Evolutionary conservation across 768 basidiomycete species (phyloP), one percentile per base, ranked within the genome.

Genomic region (Lactifluus pinguis): DNA sequence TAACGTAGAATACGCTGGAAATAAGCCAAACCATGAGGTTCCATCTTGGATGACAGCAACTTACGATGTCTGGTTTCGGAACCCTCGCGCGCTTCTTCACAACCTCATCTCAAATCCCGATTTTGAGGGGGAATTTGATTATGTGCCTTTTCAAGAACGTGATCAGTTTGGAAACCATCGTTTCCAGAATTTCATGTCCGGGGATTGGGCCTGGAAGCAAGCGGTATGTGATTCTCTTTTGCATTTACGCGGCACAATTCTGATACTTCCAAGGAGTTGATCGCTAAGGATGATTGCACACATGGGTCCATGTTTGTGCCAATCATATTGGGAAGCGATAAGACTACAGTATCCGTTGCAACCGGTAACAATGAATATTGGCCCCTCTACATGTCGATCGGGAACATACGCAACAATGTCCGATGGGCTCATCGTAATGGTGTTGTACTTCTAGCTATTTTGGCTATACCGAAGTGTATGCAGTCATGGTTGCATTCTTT

Each of bases 191-290:
- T 64, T 79, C 17, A 76, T 78, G 74, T 76, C 75, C 0, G 77
- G 74, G 3, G 67, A 75, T 36, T 78, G 70, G 66, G 73, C 73
- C 4, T 79, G 75, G 75, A 55, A 66, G 6, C 76, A 80, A 51
- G 72, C 71, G 11, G 74, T 73, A 41, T 6, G 66, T 67, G 38
- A 9, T 34, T 34, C 32, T 34, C 3, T 34, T 34, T 34, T 4
- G 32, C 32, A 32, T 32, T 34, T 34, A 34, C 32, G 4, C 32
- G 4, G 32, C 1, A 34, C 2, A 34, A 34, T 34, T 9, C 32
- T 34, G 32, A 34, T 34, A 4, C 32, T 34, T 34, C 32, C 9
- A 34, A 41, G 38, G 38, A 38, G 1, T 38, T 38, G 38, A 4
- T 68, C 1, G 51, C 63, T 1, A 11, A 45, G 11, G 57, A 66